Conservation (phyloP, 768 basidiomycete species). For the Kwoniella europaea region DNA sequence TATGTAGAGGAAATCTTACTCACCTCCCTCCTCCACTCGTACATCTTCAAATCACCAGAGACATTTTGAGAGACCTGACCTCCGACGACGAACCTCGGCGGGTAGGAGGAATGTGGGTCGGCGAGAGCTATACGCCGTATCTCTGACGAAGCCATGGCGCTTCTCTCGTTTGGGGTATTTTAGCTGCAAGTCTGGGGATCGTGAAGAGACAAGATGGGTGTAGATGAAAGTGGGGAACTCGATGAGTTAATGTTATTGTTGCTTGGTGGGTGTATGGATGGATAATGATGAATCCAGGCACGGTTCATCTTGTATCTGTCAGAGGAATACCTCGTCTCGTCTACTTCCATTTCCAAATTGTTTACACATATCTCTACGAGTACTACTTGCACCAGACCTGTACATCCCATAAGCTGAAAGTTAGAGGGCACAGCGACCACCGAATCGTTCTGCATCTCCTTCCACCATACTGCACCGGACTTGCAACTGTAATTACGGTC, state of each 20-base stretch:
- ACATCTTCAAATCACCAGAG: constrained; percentile 53
- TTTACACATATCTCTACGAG: no score
- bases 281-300: constrained; percentile 9
- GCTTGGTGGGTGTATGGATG: not conserved
- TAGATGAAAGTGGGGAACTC: not conserved
- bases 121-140: constrained; percentile 37
- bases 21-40: constrained; percentile 43
- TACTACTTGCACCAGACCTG: no score
- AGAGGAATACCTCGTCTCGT: no score
- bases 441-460: no score
- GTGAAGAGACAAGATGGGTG: no score
- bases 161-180: not conserved
- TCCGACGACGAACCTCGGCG: constrained; percentile 46
- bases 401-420: not conserved
- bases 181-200: no score
- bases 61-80: constrained; percentile 39
- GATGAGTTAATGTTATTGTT: not conserved
- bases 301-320: not conserved
- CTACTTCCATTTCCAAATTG: no score
- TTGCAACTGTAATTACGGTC: not conserved
- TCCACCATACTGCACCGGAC: not conserved
- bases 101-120: constrained; percentile 31
- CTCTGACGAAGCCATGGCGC: constrained; percentile 6
- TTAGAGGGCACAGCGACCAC: not conserved
- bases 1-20: not conserved